These are phyloP conservation scores for Lodderomyces metapsilosis DNA, from an alignment of 1,139 yeast genomes.

Conservation along the genomic window DNA sequence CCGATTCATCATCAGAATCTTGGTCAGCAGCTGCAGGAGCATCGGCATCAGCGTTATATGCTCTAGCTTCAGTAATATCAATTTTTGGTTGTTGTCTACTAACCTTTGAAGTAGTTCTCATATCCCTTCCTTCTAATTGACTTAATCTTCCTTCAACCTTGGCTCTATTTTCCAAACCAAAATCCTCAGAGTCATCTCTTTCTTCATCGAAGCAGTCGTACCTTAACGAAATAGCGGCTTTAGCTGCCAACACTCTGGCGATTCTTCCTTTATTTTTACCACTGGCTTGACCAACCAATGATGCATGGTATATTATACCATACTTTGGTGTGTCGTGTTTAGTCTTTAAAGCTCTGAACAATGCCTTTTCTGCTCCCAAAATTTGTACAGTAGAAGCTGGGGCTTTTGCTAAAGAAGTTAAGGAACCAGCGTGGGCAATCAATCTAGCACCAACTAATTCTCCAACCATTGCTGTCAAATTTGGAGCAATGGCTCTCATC, in stretches of 20 bases:
- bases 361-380: conserved; percentile 98
- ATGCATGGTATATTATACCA: conserved; percentile 95
- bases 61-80: conserved; percentile 77
- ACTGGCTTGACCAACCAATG: conserved; percentile 94
- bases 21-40: conserved; percentile 38
- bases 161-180: conserved; percentile 88
- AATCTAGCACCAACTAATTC: conserved; percentile 98
- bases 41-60: conserved; percentile 94
- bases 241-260: conserved; percentile 98
- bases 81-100: conserved; percentile 78
- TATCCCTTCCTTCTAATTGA: conserved; percentile 91
- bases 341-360: conserved; percentile 97
- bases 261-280: conserved; percentile 98
- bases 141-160: conserved; percentile 94
- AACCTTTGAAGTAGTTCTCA: conserved; percentile 78
- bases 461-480: conserved; percentile 92
- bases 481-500: conserved; percentile 98
- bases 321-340: conserved; percentile 98
- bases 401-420: conserved; percentile 93
- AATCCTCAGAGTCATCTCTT: conserved; percentile 90
- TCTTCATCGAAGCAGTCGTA: conserved; percentile 97
- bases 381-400: conserved; percentile 99
- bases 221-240: conserved; percentile 94
- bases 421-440: conserved; percentile 97
- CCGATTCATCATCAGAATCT: conserved; percentile 47